A percentile compares a stretch with the other conserved stretches of the same genome.
These are phyloP conservation scores for Malassezia caprae DNA, from an alignment of 1,284 basidiomycete genomes.

Conservation along the genomic window DNA sequence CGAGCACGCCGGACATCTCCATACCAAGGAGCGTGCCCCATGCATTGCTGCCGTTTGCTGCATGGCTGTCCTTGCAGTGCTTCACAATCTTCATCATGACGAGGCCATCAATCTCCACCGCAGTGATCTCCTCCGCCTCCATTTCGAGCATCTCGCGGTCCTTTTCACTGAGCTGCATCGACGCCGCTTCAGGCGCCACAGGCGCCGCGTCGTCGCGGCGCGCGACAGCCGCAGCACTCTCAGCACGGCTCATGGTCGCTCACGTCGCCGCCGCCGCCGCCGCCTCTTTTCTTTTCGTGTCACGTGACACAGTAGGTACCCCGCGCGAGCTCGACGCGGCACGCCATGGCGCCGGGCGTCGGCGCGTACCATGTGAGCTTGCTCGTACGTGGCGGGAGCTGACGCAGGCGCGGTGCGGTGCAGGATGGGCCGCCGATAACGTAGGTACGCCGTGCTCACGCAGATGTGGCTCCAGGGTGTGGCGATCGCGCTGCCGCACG, in stretches of 20 bases:
- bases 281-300: background rate
- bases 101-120: conserved; percentile 42
- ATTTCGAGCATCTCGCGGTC: conserved; percentile 31
- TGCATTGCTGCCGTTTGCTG: conserved; percentile 25
- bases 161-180: background rate
- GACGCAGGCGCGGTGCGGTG: conserved; percentile 20
- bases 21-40: conserved; percentile 43
- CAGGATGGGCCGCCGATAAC: conserved; percentile 42
- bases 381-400: conserved; percentile 11
- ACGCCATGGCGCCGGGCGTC: background rate
- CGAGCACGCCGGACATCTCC: conserved; percentile 41
- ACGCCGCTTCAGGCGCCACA: conserved; percentile 4
- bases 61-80: conserved; percentile 46
- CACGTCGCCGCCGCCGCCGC: background rate
- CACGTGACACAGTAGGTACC: conserved; percentile 3
- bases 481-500: conserved; percentile 81
- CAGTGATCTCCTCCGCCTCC: conserved; percentile 37
- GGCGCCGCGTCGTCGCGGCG: conserved; percentile 8
- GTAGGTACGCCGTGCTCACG: background rate
- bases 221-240: conserved; percentile 14
- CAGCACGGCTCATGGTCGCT: conserved; percentile 15
- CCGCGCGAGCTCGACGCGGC: background rate
- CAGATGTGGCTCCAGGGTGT: conserved; percentile 50
- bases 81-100: conserved; percentile 48
- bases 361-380: conserved; percentile 37